phyloP scores from a whole-genome alignment of 495 filamentous ascomycete species.

The Cercophora sp. region DNA sequence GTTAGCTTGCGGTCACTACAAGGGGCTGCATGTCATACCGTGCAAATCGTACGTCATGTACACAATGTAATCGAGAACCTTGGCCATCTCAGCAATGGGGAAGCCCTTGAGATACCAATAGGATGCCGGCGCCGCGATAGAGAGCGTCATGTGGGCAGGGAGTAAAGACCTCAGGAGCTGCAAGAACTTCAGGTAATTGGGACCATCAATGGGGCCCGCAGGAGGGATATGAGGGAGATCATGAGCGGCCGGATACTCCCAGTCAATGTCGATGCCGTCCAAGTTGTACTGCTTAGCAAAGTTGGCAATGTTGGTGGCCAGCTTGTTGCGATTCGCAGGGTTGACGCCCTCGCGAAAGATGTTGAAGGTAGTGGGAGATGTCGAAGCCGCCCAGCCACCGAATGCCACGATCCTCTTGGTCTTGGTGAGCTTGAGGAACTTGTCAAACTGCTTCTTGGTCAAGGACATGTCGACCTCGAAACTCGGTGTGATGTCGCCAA shows the following conservation, averaged over 20 bases:
- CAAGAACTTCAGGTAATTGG: constrained; percentile 24
- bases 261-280: constrained; percentile 38
- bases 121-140: constrained; percentile 27
- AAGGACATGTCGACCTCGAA: constrained; percentile 11
- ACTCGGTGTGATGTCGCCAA: constrained; percentile 15
- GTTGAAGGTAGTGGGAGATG: constrained; percentile 8
- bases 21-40: no score
- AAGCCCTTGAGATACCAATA: constrained; percentile 29
- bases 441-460: constrained; percentile 17
- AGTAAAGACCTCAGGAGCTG: constrained; percentile 9
- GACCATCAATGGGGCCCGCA: constrained; percentile 15
- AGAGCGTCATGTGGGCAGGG: constrained; percentile 20
- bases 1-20: no score
- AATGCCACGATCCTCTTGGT: constrained; percentile 34
- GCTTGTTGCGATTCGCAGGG: constrained; percentile 18
- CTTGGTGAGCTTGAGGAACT: constrained; percentile 16
- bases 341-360: constrained; percentile 23
- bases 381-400: constrained; percentile 36
- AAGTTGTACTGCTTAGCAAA: constrained; percentile 28
- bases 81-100: constrained; percentile 25
- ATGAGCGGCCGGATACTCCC: constrained; percentile 39
- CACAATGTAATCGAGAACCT: constrained; percentile 28
- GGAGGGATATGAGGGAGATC: constrained; percentile 28
- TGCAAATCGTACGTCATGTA: constrained; percentile 33
- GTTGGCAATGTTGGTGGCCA: constrained; percentile 25